Percentiles rank a stretch among this genome's conserved stretches.
Evolutionary conservation across 352 stramenopile species (phyloP).

Genomic region (Globisporangium cylindrosporum): DNA sequence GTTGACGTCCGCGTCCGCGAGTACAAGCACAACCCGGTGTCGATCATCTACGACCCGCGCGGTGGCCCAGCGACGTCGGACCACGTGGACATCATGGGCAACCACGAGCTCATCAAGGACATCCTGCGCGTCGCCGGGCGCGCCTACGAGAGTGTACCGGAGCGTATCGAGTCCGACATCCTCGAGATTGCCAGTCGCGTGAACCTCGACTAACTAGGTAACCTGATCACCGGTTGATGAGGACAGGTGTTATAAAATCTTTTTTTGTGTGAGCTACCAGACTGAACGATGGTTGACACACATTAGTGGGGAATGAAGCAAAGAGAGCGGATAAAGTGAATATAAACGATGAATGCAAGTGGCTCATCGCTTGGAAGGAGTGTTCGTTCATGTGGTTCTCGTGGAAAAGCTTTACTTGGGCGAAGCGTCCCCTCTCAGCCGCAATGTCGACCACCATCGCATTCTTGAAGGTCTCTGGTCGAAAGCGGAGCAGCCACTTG

Average conservation of each 20-base stretch:
- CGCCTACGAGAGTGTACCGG: slow-evolving; percentile 69
- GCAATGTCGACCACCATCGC: neutral
- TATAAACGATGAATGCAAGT: neutral
- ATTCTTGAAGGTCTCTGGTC: neutral
- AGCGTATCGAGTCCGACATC: slow-evolving; percentile 71
- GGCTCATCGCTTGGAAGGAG: too few species aligned
- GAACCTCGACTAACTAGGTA: slow-evolving; percentile 17
- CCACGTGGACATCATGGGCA: slow-evolving; percentile 96
- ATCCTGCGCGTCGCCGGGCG: slow-evolving; percentile 54
- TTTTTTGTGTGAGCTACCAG: too few species aligned
- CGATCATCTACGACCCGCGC: slow-evolving; percentile 66
- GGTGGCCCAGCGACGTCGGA: slow-evolving; percentile 79
- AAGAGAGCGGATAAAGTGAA: neutral
- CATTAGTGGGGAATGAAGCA: too few species aligned
- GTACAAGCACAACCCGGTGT: slow-evolving; percentile 73
- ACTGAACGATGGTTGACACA: too few species aligned
- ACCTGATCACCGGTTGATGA: too few species aligned
- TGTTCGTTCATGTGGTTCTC: neutral
- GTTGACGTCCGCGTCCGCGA: slow-evolving; percentile 85
- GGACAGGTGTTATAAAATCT: neutral
- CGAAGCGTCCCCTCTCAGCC: neutral
- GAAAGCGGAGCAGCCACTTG: neutral
- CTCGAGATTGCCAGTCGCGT: slow-evolving; percentile 60
- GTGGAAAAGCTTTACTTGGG: neutral
- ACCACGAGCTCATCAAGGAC: slow-evolving; percentile 87